These are phyloP conservation scores for Amborella trichopoda DNA, from an alignment of 164 flowering plant species.

Conservation along the genomic window DNA sequence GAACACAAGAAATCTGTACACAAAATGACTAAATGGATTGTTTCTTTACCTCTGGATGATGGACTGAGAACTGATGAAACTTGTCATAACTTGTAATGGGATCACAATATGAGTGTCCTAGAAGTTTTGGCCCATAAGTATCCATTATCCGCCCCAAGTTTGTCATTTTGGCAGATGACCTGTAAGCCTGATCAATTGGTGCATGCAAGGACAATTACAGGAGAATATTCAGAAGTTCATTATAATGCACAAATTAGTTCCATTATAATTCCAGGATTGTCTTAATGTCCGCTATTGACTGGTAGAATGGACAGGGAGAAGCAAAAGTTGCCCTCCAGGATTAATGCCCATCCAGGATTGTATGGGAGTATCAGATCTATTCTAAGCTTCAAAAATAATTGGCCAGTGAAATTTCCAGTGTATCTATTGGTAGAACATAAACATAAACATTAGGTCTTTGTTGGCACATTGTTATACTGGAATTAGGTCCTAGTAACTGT, in stretches of 20 bases:
- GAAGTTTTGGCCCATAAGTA: slow-evolving; percentile 47
- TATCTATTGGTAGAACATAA: too few relatives aligned
- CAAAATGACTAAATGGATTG: too few relatives aligned
- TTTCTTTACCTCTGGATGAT: slow-evolving; percentile 64
- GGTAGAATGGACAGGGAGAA: neutral
- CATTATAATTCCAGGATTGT: neutral
- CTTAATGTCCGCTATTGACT: neutral
- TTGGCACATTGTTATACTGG: too few relatives aligned
- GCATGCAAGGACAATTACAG: too few relatives aligned
- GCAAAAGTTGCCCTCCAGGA: neutral
- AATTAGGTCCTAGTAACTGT: too few relatives aligned
- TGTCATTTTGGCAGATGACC: slow-evolving; percentile 34
- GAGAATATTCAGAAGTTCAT: too few relatives aligned
- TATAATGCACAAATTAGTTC: too few relatives aligned
- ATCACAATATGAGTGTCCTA: slow-evolving; percentile 59
- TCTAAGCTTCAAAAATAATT: too few relatives aligned
- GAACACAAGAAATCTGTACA: neutral
- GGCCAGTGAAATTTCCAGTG: too few relatives aligned
- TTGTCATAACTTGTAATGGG: slow-evolving; percentile 66
- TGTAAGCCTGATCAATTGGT: slow-evolving; percentile 20
- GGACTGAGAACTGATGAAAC: slow-evolving; percentile 57
- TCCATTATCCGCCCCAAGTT: slow-evolving; percentile 77
- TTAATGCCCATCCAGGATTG: too few relatives aligned
- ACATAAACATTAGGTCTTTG: too few relatives aligned
- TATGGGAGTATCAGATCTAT: too few relatives aligned